Evolutionary conservation across 2,329 filamentous ascomycete genomes (phyloP).

Genomic region (Trichoderma afroharzianum): DNA sequence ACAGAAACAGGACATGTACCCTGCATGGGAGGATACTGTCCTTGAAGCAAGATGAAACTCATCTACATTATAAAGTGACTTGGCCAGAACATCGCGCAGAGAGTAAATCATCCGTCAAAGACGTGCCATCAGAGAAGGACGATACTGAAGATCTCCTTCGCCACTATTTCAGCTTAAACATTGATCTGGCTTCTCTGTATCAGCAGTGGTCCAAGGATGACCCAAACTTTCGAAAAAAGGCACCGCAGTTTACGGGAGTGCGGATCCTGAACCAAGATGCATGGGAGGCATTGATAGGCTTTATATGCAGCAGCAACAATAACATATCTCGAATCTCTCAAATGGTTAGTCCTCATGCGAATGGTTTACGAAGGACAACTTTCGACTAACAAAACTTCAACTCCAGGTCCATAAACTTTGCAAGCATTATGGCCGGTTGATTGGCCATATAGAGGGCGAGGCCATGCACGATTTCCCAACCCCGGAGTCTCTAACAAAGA

Average conservation of each 20-base stretch:
- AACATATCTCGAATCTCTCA: slow-evolving; percentile 93
- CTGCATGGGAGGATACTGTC: slow-evolving; percentile 81
- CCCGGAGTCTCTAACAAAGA: slow-evolving; percentile 67
- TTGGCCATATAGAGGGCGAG: slow-evolving; percentile 66
- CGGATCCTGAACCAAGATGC: slow-evolving; percentile 91
- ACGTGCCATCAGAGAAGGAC: slow-evolving; percentile 42
- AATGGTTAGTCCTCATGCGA: slow-evolving; percentile 59
- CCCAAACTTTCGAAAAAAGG: slow-evolving; percentile 82
- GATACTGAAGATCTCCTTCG: slow-evolving; percentile 71
- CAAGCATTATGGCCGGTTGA: slow-evolving; percentile 72
- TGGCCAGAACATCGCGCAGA: slow-evolving; percentile 42
- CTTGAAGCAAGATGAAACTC: slow-evolving; percentile 73
- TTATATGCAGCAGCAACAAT: slow-evolving; percentile 99
- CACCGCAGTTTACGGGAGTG: slow-evolving; percentile 83
- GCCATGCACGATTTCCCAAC: slow-evolving; percentile 84
- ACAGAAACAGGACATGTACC: slow-evolving; percentile 64
- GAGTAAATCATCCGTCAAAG: slow-evolving; percentile 9
- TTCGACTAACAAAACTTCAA: not conserved
- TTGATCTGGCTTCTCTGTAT: slow-evolving; percentile 76
- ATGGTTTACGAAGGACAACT: not conserved
- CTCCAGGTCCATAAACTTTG: slow-evolving; percentile 80
- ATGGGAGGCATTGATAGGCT: slow-evolving; percentile 90
- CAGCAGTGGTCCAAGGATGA: slow-evolving; percentile 82
- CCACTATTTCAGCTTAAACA: slow-evolving; percentile 81
- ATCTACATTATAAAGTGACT: slow-evolving; percentile 76